Base-by-base conservation (phyloP, 257 asterid species). In the Petunia secreta region DNA sequence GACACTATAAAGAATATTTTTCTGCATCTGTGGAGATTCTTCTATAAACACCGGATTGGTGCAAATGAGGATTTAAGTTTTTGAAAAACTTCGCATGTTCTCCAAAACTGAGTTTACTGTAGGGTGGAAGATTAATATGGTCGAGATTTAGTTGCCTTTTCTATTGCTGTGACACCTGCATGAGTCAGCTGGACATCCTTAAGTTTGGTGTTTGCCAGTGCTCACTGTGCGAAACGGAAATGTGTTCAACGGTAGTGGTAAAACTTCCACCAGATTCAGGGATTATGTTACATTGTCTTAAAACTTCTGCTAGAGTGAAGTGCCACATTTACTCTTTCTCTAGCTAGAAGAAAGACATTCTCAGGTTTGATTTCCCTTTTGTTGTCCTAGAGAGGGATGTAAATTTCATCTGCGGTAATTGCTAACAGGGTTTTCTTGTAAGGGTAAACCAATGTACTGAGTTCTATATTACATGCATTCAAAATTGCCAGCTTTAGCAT, bases 31-130 rank as follows among this genome's bases (percentile, higher is more conserved):
- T 34, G 77, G 50, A 0, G 34, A 71, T 71, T 71, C 60, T 71
- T 25, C 34, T 71, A 34, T 46, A 46, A 46, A 46, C 55, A 25
- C n/a, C 11, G n/a, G 0, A 8, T 46, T 46, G 5, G 41, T 46
- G 40, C 77, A 46, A 68, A 66, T 14, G 37, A 40, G 53, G 53
- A 46, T 67, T 40, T 67, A 53, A 67, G n/a, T 57, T 14, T 66
- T 67, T n/a, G n/a, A n/a, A n/a, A n/a, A 67, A 7, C 54, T 67
- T 67, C 75, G 41, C 75, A 41, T 41, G 75, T 71, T 71, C 34
- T 48, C 77, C 44, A 34, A 48, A 71, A 71, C 43, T 48, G 60
- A 10, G 41, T 46, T 25, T 40, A 11, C 34, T 48, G 10, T 6
- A 25, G 25, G 44, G 6, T 10, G 44, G 44, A 37, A 25, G 11